Base-by-base conservation (phyloP, 2,329 filamentous ascomycete species). In the Colletotrichum zoysiae region DNA sequence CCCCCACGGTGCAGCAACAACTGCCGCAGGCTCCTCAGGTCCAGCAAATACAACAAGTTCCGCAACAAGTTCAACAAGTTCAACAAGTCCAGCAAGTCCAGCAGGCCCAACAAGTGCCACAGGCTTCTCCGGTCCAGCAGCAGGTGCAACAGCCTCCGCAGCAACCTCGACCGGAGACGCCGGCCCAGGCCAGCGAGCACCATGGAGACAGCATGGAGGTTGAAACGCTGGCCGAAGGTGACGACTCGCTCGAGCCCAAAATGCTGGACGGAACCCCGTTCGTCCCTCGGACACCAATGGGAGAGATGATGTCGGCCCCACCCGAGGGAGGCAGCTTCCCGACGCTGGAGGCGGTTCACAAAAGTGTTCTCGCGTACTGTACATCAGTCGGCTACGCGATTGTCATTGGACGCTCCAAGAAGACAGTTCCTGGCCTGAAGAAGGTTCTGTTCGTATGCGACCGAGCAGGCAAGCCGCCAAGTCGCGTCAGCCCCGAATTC, bases 391-490 rank as follows among this genome's bases (percentile, higher is more conserved):
- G 90, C 58, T 92, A 91, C 78, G 90, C 90, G 9, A 90, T 91
- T 63, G 90, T 92, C 72, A 92, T 92, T 78, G 90, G 90, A 2
- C 84, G 90, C 46, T 91, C 90, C 0, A 92, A 92, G 78, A 91
- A 91, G 82, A 90, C 89, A 1, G 89, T 91, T 1, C 88, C 89
- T 8, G 90, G 90, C 1, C 76, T 92, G 73, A 92, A 91, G 77
- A 92, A 92, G 79, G 90, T 92, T 18, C 83, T 92, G 14, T 89
- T 92, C 73, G 90, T 91, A 23, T 92, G 90, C 76, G 90, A 92
- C 76, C 86, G 89, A 67, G 89, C 89, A 4, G 90, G 90, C 53
- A 90, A 90, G 75, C 88, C 88, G 1, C 88, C 88, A 3, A 88
- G 84, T 66, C 86, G 88, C 7, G 89, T 90, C n/a, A 90, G 84